Base-by-base conservation (phyloP, 768 basidiomycete genomes). In the Rhodotorula kratochvilovae region DNA sequence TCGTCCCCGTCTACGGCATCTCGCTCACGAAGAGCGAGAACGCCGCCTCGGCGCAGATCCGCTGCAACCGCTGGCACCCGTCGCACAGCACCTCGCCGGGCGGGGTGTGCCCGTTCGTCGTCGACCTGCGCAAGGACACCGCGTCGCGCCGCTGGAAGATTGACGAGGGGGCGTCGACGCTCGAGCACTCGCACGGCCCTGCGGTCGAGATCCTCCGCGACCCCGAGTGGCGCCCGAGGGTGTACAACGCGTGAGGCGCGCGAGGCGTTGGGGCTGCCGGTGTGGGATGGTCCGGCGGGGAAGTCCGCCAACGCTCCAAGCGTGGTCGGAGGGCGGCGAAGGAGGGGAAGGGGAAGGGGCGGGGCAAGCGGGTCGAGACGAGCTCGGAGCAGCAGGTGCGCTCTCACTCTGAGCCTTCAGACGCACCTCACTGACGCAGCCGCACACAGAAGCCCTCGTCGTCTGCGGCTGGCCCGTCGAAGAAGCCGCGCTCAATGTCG, bases 1-100 rank as follows among this genome's bases (percentile, higher is more conserved):
- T 59, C n/a, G 58, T 59, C 16, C 58, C 58, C 12, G 58, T 59
- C n/a, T 59, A 43, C n/a, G 58, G 58, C n/a, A 29, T 33, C 33
- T 5, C 11, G 13, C 15, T 55, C 16, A 2, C 5, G 8, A 31
- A 21, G 29, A 5, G 10, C 31, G 54, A 31, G 6, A 3, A 5
- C 2, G 1, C 11, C 13, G 2, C 33, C 2, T 19, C 6, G 1
- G 21, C 29, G 11, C 5, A 6, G 3, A 12, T 55, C 33, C 15
- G 10, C 17, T 55, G 54, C 54, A 54, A 33, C 53, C 53, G 53
- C 8, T 33, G 15, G 6, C 15, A 7, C 29, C 15, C 10, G 5
- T 29, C 29, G 29, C 19, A 35, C 33, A 15, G 2, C 8, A 23
- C 17, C 16, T 12, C 12, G 13, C 29, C 8, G 4, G 31, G 53